These are phyloP conservation scores for Silybum marianum DNA, from an alignment of 129 eudicot genomes.

Conservation along the genomic window DNA sequence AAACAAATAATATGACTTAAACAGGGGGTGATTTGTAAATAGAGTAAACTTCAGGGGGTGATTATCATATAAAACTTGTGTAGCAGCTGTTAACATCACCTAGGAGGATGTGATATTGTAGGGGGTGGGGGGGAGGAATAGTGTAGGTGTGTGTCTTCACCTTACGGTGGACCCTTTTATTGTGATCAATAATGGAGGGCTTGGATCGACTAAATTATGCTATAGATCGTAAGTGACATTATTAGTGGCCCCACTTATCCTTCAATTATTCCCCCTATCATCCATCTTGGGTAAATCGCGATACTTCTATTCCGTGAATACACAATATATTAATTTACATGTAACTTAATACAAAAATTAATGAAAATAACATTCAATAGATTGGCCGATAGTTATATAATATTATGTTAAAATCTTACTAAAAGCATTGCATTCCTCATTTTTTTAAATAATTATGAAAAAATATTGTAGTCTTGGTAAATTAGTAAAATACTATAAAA, in stretches of 20 bases:
- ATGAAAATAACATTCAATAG: background rate
- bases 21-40: conserved; percentile 9
- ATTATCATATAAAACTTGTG: background rate
- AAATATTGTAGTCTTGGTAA: background rate
- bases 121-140: background rate
- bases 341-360: background rate
- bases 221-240: conserved; percentile 26
- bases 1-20: background rate
- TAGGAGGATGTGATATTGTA: conserved; percentile 10
- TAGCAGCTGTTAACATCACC: conserved; percentile 10
- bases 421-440: background rate
- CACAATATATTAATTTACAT: background rate
- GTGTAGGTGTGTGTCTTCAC: conserved; percentile 31
- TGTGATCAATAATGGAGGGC: conserved; percentile 39
- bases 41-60: conserved; percentile 8
- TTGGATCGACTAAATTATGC: conserved; percentile 41
- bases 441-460: background rate
- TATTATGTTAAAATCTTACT: background rate
- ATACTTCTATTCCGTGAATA: background rate
- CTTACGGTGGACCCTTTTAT: conserved; percentile 34
- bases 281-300: background rate
- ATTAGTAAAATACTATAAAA: background rate
- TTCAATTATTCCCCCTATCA: conserved; percentile 24
- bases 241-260: conserved; percentile 37
- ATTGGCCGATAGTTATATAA: background rate